Percentiles rank a stretch among this genome's conserved stretches.
These are phyloP conservation scores for Tephrocybe sp. DNA, from an alignment of 768 basidiomycete species.

Conservation along the genomic window DNA sequence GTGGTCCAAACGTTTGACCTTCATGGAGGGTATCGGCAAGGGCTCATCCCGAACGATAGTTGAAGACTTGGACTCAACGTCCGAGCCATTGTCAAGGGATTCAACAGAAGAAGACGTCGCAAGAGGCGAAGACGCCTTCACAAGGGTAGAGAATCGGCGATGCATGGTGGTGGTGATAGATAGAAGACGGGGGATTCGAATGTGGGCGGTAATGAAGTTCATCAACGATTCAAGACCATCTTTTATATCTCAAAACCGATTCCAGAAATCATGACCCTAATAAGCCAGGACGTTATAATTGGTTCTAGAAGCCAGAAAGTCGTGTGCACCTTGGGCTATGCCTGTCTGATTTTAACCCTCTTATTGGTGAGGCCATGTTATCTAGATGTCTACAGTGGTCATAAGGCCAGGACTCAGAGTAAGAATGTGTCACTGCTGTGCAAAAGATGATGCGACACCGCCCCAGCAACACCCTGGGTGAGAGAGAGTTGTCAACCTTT, in stretches of 20 bases:
- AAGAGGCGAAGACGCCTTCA: neutral
- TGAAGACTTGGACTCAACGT: constrained; percentile 32
- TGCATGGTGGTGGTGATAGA: neutral
- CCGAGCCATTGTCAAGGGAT: constrained; percentile 10
- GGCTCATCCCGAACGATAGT: constrained; percentile 34
- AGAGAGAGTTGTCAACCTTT: too few relatives aligned
- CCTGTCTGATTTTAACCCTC: too few relatives aligned
- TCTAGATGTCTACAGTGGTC: too few relatives aligned
- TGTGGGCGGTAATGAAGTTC: too few relatives aligned
- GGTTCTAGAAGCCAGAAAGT: constrained; percentile 1
- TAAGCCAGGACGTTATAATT: neutral
- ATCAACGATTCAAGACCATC: neutral
- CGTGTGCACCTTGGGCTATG: neutral
- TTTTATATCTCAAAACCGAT: too few relatives aligned
- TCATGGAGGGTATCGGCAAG: constrained; percentile 42
- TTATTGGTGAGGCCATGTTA: too few relatives aligned
- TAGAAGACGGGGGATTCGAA: neutral
- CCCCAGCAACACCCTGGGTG: too few relatives aligned
- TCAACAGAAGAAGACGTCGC: neutral
- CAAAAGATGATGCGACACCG: neutral
- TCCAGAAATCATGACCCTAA: too few relatives aligned
- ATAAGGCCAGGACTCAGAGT: neutral
- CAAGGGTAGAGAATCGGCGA: neutral
- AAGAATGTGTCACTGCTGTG: constrained; percentile 1
- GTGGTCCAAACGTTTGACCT: constrained; percentile 58